phyloP scores from a whole-genome alignment of 176 grass and related monocot genomes.

The maize (Zea mays) region DNA sequence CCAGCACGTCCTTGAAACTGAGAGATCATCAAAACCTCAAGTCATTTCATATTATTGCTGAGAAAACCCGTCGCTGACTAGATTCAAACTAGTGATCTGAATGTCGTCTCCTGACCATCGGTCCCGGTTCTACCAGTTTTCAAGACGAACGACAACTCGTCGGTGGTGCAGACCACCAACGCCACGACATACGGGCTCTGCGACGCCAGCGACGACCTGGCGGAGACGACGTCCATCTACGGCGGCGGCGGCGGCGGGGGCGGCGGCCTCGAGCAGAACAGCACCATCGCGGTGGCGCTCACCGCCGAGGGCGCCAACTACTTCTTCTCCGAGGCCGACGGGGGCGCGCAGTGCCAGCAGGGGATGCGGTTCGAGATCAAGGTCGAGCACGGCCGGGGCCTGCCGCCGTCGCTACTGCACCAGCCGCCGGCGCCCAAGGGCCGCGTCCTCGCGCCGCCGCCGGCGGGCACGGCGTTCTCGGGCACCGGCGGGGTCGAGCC shows the following conservation, averaged over 20 bases:
- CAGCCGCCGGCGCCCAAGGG: constrained; percentile 31
- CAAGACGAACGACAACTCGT: constrained; percentile 74
- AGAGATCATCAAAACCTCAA: not conserved
- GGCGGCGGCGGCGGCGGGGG: constrained; percentile 26
- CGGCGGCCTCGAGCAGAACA: not conserved
- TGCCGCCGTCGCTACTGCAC: constrained; percentile 39
- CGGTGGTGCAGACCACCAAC: constrained; percentile 61
- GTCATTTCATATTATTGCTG: not conserved
- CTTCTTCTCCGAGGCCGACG: constrained; percentile 70
- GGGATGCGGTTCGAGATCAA: constrained; percentile 80
- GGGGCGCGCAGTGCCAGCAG: constrained; percentile 57
- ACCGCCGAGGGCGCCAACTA: constrained; percentile 54
- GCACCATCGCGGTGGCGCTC: constrained; percentile 41
- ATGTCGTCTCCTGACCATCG: not conserved
- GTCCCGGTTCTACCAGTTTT: constrained; percentile 43
- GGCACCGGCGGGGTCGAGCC: constrained; percentile 15
- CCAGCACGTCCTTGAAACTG: not conserved
- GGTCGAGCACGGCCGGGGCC: constrained; percentile 52
- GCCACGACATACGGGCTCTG: constrained; percentile 56
- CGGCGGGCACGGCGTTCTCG: constrained; percentile 12
- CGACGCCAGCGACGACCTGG: constrained; percentile 46
- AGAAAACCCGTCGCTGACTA: not conserved
- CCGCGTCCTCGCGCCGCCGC: constrained; percentile 39
- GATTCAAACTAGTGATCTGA: not conserved
- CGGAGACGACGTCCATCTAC: constrained; percentile 40